Evolutionary conservation across 2,329 filamentous ascomycete genomes (phyloP), one percentile per base, ranked within the genome.

Genomic region (Fusarium sp.): DNA sequence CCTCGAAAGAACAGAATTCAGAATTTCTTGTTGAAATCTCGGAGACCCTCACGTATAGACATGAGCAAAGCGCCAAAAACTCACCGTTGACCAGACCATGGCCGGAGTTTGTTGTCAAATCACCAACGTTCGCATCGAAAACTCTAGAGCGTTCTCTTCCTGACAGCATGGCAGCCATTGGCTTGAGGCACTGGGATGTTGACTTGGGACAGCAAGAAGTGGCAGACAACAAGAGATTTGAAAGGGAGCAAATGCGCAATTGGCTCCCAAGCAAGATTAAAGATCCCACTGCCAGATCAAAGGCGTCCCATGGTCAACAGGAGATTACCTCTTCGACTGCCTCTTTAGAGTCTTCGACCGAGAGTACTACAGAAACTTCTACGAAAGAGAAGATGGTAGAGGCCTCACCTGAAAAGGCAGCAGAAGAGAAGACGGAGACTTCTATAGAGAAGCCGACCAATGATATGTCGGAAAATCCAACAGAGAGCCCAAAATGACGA

Each of bases 11-110:
- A 24, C 16, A 42, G 7, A 71, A 77, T 40, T 79, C 76, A 51
- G 77, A 81, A 22, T 86, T 86, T 67, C 77, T 74, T 14, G 71
- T 87, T 20, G 77, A 81, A 53, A 81, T 85, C 45, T 81, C 79
- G 54, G 78, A 79, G 4, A 76, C 76, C 30, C 75, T 77, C 20
- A 71, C 77, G 18, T 85, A 84, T 72, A 69, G 76, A 46, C 85
- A 87, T 76, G 49, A 41, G 25, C 73, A 75, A 5, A 71, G 75
- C 59, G 80, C 83, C 74, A 66, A 74, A 30, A 69, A 72, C 27
- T 80, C 79, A 5, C 78, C 79, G 3, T 75, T 84, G 12, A 76
- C 82, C 63, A 79, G 80, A 9, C 72, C 79, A 6, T 87, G 85
- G 85, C 82, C 83, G 3, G 59, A 72, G 2, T 70, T 74, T 16